Conservation (phyloP, 768 basidiomycete species). For the Omphalotus guepiniiformis region DNA sequence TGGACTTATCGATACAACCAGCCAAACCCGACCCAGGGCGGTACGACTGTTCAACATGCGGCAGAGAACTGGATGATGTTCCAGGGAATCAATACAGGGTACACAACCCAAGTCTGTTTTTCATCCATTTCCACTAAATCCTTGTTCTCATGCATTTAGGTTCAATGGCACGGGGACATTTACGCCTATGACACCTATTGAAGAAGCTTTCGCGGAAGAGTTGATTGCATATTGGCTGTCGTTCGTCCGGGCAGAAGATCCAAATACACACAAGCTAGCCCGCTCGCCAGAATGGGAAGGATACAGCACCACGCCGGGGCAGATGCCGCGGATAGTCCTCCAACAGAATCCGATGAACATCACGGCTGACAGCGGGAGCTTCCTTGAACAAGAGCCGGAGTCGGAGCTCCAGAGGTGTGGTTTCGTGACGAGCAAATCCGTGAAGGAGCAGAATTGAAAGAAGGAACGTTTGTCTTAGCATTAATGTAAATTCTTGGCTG, state of each 20-base stretch:
- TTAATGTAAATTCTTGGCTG: no score
- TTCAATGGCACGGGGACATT: constrained; percentile 52
- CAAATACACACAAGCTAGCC: constrained; percentile 50
- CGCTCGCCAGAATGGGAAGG: constrained; percentile 47
- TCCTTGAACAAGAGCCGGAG: constrained; percentile 33
- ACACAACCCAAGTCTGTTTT: neutral
- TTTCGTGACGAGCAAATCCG: constrained; percentile 31
- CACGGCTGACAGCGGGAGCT: constrained; percentile 34
- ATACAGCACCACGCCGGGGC: constrained; percentile 23
- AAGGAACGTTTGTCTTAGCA: no score
- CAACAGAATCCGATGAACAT: constrained; percentile 30
- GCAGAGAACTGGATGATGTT: constrained; percentile 73
- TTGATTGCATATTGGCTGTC: constrained; percentile 65
- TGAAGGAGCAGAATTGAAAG: constrained; percentile 30
- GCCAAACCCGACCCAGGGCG: constrained; percentile 38
- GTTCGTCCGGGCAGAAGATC: constrained; percentile 54
- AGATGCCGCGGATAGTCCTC: constrained; percentile 36
- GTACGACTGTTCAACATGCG: constrained; percentile 39
- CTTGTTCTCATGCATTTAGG: constrained; percentile 21
- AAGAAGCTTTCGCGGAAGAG: constrained; percentile 52
- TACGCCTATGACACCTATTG: constrained; percentile 38
- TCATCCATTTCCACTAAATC: constrained; percentile 8
- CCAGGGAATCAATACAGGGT: constrained; percentile 58
- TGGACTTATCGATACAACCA: constrained; percentile 64
- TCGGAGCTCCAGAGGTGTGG: constrained; percentile 34